Percentiles rank a stretch among this genome's conserved stretches.
These are phyloP conservation scores for Physcomitrium patens DNA, from an alignment of 225 moss, liverwort and hornwort species.

Conservation along the genomic window DNA sequence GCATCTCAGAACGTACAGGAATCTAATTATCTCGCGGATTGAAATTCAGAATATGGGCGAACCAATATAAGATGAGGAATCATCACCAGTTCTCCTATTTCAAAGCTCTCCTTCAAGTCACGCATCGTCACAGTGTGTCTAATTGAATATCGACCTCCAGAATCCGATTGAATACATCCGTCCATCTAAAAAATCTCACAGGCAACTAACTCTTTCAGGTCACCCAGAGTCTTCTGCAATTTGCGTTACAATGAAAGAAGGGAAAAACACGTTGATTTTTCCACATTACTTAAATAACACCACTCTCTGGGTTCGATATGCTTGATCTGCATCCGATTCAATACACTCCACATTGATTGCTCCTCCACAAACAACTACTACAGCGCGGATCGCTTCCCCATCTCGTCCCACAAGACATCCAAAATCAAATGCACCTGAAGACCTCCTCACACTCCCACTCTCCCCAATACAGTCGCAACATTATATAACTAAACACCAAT, in stretches of 20 bases:
- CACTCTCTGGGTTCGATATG: neutral
- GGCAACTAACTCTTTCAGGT: neutral
- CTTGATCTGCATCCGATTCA: neutral
- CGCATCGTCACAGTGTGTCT: neutral
- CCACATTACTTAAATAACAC: neutral
- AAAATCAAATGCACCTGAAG: neutral
- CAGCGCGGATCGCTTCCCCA: neutral
- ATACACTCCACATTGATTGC: neutral
- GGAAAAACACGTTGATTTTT: neutral
- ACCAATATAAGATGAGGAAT: neutral
- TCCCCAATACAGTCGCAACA: neutral
- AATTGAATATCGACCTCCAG: neutral
- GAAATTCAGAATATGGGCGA: neutral
- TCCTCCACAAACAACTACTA: neutral
- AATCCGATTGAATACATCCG: neutral
- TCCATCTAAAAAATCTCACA: neutral
- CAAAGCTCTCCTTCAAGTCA: neutral
- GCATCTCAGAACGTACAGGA: constrained; percentile 57
- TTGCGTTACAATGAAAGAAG: neutral
- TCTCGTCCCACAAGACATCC: neutral
- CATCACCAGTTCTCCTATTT: neutral
- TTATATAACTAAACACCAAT: neutral
- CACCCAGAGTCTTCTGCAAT: neutral
- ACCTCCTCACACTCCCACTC: neutral
- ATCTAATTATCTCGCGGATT: constrained; percentile 18